Evolutionary conservation across 2,329 filamentous ascomycete genomes (phyloP).

Genomic region (Rutstroemia sp.): DNA sequence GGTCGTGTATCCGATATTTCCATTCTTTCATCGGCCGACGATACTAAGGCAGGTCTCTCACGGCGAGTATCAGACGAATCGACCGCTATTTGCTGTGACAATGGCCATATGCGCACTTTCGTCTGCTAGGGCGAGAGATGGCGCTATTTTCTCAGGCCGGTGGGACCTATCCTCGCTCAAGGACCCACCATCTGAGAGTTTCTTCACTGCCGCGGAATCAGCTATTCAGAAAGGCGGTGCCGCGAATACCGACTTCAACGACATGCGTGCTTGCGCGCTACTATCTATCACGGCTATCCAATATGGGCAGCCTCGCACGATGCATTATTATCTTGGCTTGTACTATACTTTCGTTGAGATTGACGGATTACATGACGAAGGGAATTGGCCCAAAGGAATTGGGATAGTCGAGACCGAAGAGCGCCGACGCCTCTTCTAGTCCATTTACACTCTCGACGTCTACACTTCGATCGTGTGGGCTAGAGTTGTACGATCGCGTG

Average conservation of each 20-base stretch:
- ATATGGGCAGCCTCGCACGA: conserved; percentile 39
- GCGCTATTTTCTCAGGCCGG: conserved; percentile 35
- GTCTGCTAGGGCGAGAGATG: conserved; percentile 41
- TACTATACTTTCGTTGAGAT: conserved; percentile 43
- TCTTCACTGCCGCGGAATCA: too few species aligned
- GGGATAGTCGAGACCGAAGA: conserved; percentile 40
- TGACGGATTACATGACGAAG: conserved; percentile 45
- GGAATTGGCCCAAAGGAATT: conserved; percentile 40
- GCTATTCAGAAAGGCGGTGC: too few species aligned
- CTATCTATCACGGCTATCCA: conserved; percentile 45
- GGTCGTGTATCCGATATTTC: too few species aligned
- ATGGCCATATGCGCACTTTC: conserved; percentile 46
- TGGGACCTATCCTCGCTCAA: conserved; percentile 18
- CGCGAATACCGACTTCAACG: conserved; percentile 29
- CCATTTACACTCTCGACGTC: conserved; percentile 49
- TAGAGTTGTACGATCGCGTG: conserved; percentile 37
- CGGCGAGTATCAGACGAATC: too few species aligned
- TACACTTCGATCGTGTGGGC: conserved; percentile 47
- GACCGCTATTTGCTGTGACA: conserved; percentile 35
- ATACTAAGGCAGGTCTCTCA: too few species aligned
- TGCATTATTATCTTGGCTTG: conserved; percentile 43
- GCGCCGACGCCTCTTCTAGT: conserved; percentile 45
- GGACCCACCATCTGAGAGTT: too few species aligned
- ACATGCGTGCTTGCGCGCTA: conserved; percentile 39
- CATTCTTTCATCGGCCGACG: too few species aligned